Evolutionary conservation across 2,329 filamentous ascomycete species (phyloP).

Genomic region (Diaporthe longicolla): DNA sequence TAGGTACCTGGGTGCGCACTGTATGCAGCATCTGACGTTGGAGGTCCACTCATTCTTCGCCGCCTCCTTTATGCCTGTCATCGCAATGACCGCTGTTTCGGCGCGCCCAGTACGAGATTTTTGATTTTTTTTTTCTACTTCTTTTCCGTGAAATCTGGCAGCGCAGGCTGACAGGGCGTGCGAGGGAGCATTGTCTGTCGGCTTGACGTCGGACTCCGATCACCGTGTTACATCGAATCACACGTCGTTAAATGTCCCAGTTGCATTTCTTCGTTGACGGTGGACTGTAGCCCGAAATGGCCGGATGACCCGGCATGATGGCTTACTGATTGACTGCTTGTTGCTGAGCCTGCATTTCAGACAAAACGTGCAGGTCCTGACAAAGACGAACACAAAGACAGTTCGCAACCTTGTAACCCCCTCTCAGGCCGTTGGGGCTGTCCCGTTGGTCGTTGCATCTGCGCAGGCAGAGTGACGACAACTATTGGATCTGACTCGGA

Average conservation of each 20-base stretch:
- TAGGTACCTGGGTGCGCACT: background rate
- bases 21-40: conserved; percentile 22
- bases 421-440: background rate
- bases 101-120: conserved; percentile 14
- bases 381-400: conserved; percentile 24
- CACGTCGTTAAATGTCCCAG: background rate
- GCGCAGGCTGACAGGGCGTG: too few species aligned
- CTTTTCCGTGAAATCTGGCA: background rate
- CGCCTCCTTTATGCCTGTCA: conserved; percentile 36
- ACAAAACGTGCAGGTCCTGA: background rate
- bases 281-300: background rate
- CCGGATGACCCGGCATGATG: conserved; percentile 19
- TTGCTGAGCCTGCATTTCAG: background rate
- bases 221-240: conserved; percentile 1
- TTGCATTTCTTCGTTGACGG: background rate
- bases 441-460: conserved; percentile 11
- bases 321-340: background rate
- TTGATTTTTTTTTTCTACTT: background rate
- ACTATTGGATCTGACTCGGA: conserved; percentile 36
- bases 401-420: background rate
- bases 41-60: conserved; percentile 35
- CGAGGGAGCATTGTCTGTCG: conserved; percentile 24
- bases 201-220: background rate
- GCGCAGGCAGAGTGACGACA: conserved; percentile 11
- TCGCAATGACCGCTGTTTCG: conserved; percentile 32